Base-by-base conservation (phyloP, 1,284 basidiomycete genomes). In the Fistulinella cinereoalba region DNA sequence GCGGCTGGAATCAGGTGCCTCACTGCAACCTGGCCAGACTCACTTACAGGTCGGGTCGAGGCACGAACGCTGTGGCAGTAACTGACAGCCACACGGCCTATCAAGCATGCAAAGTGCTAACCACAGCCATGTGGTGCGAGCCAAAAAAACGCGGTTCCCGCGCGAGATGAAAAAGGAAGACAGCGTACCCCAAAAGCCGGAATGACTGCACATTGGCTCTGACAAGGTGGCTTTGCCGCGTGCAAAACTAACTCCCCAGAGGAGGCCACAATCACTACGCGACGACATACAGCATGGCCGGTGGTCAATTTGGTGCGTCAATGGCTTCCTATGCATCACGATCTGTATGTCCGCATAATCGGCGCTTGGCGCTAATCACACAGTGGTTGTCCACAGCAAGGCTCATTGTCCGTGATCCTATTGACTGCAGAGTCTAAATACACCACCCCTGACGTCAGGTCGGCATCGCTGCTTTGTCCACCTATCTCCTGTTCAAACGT, bases 201-300 rank as follows among this genome's bases (percentile, higher is more conserved):
- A 15, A 13, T 31, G 29, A 4, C 12, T 7, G 25, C 12, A n/a
- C n/a, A n/a, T n/a, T n/a, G n/a, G n/a, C n/a, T n/a, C n/a, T n/a
- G n/a, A n/a, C n/a, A n/a, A n/a, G n/a, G n/a, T n/a, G n/a, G n/a
- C n/a, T n/a, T n/a, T n/a, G n/a, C n/a, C n/a, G n/a, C n/a, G n/a
- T n/a, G n/a, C n/a, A n/a, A n/a, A n/a, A n/a, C n/a, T n/a, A n/a
- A n/a, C n/a, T n/a, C n/a, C n/a, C n/a, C n/a, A n/a, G n/a, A n/a
- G n/a, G n/a, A n/a, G n/a, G n/a, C n/a, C n/a, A n/a, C n/a, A n/a
- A n/a, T n/a, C n/a, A n/a, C n/a, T n/a, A n/a, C n/a, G n/a, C n/a
- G n/a, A n/a, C n/a, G n/a, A n/a, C 22, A 16, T 19, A 62, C 56
- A 61, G 60, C 46, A 58, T 56, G 56, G 55, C 44, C n/a, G n/a